Percentiles rank a stretch among this genome's conserved stretches.
Evolutionary conservation across 768 basidiomycete species (phyloP).

Genomic region (Rhodotorula graminis): DNA sequence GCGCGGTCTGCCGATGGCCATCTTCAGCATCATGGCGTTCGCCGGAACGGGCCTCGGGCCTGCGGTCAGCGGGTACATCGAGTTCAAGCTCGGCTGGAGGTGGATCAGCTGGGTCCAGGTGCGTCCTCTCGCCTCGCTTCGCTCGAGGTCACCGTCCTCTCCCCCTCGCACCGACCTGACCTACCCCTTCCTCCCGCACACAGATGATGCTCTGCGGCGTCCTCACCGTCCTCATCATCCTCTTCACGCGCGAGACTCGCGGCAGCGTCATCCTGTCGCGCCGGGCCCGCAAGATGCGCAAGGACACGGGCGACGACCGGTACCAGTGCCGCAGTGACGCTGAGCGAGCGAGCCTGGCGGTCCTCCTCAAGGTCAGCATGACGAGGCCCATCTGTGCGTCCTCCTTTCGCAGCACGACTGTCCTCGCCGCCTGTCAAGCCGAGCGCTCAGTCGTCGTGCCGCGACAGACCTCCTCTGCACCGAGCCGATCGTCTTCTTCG

Average conservation of each 20-base stretch:
- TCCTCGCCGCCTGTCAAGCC: no score
- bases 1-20: constrained; percentile 45
- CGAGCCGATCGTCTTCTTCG: constrained; percentile 69
- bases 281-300: constrained; percentile 61
- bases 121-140: no score
- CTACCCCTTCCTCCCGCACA: no score
- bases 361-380: constrained; percentile 61
- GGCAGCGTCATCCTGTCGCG: constrained; percentile 63
- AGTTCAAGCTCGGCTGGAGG: constrained; percentile 52
- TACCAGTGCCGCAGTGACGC: constrained; percentile 66
- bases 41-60: constrained; percentile 64
- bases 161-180: no score
- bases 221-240: constrained; percentile 54
- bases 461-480: constrained; percentile 58
- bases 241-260: constrained; percentile 70
- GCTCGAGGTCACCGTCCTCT: no score
- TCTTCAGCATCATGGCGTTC: constrained; percentile 62
- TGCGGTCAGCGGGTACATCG: constrained; percentile 60
- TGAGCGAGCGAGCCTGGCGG: constrained; percentile 56
- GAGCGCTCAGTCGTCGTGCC: no score
- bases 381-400: constrained; percentile 34
- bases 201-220: constrained; percentile 54
- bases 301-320: constrained; percentile 60
- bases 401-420: no score
- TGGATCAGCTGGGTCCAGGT: constrained; percentile 58